phyloP scores from a whole-genome alignment of 202 grass and related monocot species.

The Saccharum hybrid region DNA sequence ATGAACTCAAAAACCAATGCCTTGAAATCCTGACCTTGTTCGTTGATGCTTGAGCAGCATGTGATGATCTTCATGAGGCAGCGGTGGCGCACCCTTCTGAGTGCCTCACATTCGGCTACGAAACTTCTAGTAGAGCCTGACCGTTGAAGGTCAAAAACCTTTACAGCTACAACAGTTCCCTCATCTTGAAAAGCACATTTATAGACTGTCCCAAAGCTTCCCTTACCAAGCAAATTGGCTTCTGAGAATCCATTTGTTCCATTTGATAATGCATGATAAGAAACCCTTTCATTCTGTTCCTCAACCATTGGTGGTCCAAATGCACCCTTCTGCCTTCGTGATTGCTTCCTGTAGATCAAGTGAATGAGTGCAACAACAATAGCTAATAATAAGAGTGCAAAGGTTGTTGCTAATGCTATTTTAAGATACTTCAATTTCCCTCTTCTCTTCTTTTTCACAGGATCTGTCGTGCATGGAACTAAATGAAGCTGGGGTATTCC shows the following conservation, averaged over 20 bases:
- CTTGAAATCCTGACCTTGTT: slow-evolving; percentile 49
- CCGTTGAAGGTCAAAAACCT: slow-evolving; percentile 43
- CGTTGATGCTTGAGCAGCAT: slow-evolving; percentile 41
- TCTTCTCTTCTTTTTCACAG: not conserved
- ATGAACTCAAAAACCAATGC: slow-evolving; percentile 56
- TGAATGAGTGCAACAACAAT: not conserved
- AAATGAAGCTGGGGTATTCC: slow-evolving; percentile 46
- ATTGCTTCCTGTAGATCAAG: not conserved
- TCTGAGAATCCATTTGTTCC: slow-evolving; percentile 42
- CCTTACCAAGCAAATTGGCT: slow-evolving; percentile 46
- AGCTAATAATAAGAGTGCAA: not conserved
- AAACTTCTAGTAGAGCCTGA: slow-evolving; percentile 41
- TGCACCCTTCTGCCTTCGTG: not conserved
- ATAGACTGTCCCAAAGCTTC: slow-evolving; percentile 47
- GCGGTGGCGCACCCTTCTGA: slow-evolving; percentile 30
- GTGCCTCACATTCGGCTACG: slow-evolving; percentile 35
- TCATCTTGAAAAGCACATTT: slow-evolving; percentile 33
- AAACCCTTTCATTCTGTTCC: slow-evolving; percentile 29
- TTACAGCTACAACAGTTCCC: slow-evolving; percentile 10
- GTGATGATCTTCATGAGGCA: slow-evolving; percentile 48
- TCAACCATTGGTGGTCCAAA: not conserved
- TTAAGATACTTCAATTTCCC: not conserved
- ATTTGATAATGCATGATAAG: slow-evolving; percentile 38
- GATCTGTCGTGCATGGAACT: not conserved
- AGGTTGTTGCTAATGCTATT: not conserved